These are phyloP conservation scores for Botrytis cinerea DNA, from an alignment of 2,329 filamentous ascomycete genomes.

Conservation along the genomic window DNA sequence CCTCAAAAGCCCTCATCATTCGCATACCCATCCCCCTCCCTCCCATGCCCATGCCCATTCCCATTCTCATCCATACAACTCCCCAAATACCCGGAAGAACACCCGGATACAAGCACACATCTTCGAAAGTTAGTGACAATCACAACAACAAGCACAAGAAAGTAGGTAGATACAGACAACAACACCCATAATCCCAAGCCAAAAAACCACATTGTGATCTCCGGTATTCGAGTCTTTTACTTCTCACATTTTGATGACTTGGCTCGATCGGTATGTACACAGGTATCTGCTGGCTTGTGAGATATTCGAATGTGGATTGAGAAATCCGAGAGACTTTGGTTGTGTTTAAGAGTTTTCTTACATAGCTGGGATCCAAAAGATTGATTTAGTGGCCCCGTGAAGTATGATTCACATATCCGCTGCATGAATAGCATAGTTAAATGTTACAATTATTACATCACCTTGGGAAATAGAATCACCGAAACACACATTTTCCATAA, in stretches of 20 bases:
- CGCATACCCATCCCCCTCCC: rapidly evolving
- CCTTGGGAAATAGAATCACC: not conserved
- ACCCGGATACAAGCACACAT: rapidly evolving
- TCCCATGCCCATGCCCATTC: too few relatives aligned
- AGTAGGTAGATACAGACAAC: not conserved
- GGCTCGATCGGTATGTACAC: not conserved
- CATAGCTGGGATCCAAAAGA: not conserved
- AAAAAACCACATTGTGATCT: not conserved
- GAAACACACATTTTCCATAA: not conserved
- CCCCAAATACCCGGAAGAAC: too few relatives aligned
- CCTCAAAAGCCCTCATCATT: not conserved
- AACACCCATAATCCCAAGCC: not conserved
- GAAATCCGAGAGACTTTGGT: not conserved
- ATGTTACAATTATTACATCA: not conserved
- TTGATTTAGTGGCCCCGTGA: not conserved
- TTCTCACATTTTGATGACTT: not conserved
- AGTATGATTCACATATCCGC: not conserved
- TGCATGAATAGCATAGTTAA: not conserved
- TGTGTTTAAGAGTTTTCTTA: not conserved
- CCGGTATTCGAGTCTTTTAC: not conserved
- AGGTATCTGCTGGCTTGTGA: not conserved
- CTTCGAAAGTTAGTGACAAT: not conserved
- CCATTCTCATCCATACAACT: not conserved
- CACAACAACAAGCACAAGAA: not conserved
- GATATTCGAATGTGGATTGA: not conserved